Percentiles rank a stretch among this genome's conserved stretches.
These are phyloP conservation scores for Didymella sp. DNA, from an alignment of 2,329 filamentous ascomycete genomes.

Conservation along the genomic window DNA sequence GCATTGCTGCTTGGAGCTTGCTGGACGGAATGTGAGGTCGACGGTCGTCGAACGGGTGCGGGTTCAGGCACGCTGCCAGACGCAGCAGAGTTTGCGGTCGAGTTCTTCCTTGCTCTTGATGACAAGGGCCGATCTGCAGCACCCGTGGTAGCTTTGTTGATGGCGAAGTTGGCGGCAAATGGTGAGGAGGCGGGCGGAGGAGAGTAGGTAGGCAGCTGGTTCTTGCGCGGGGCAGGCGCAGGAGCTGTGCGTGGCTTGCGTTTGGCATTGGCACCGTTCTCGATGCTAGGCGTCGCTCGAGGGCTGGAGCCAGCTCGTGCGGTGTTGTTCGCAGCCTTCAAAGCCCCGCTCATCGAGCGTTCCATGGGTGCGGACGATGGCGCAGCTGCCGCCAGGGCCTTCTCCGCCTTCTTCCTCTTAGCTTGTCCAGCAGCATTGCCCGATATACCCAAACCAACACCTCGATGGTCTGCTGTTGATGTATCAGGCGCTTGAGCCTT, in stretches of 20 bases:
- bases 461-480: constrained; percentile 44
- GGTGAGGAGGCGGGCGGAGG: constrained; percentile 79
- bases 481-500: constrained; percentile 63
- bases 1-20: constrained; percentile 38
- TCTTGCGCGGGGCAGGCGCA: constrained; percentile 80
- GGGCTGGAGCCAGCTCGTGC: constrained; percentile 63
- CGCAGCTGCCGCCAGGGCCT: constrained; percentile 52
- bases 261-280: constrained; percentile 54
- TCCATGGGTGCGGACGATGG: constrained; percentile 62
- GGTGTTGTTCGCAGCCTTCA: constrained; percentile 57
- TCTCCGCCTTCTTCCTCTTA: constrained; percentile 85
- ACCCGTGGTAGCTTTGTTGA: constrained; percentile 61
- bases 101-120: constrained; percentile 77
- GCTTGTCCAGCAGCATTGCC: constrained; percentile 62
- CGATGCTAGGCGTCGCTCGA: constrained; percentile 69
- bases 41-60: constrained; percentile 39
- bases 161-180: constrained; percentile 68
- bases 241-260: constrained; percentile 75
- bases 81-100: constrained; percentile 51
- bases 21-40: constrained; percentile 47
- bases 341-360: constrained; percentile 67
- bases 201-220: constrained; percentile 63
- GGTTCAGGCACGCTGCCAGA: constrained; percentile 60
- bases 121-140: constrained; percentile 66
- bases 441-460: constrained; percentile 69